phyloP scores from a whole-genome alignment of 2,329 filamentous ascomycete species.

The Penicillium sp. region DNA sequence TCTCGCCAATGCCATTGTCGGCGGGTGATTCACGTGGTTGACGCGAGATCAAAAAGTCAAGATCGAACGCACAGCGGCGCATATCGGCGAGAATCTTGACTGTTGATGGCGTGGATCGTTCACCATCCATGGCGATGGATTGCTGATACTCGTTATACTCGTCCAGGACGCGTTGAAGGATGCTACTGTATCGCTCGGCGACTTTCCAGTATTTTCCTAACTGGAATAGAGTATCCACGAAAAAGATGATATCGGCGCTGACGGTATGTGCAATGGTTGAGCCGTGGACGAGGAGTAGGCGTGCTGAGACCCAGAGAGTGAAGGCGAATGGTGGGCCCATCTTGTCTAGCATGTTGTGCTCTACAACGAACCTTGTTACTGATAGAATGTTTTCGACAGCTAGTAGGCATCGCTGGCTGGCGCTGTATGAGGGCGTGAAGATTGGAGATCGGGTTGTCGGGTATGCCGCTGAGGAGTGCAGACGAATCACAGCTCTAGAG shows the following conservation, averaged over 20 bases:
- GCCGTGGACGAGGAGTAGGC: constrained; percentile 82
- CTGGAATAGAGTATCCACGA: constrained; percentile 76
- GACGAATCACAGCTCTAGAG: constrained; percentile 71
- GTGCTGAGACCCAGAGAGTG: constrained; percentile 86
- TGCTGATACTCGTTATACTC: constrained; percentile 79
- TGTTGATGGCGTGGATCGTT: constrained; percentile 74
- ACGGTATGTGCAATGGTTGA: constrained; percentile 84
- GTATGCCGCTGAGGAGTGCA: constrained; percentile 90
- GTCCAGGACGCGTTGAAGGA: constrained; percentile 79
- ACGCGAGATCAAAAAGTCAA: constrained; percentile 83
- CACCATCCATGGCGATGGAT: constrained; percentile 58
- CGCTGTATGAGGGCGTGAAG: constrained; percentile 84
- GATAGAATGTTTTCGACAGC: constrained; percentile 82
- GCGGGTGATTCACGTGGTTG: constrained; percentile 59
- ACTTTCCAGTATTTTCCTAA: constrained; percentile 86
- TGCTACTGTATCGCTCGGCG: constrained; percentile 74
- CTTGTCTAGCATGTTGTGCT: constrained; percentile 71
- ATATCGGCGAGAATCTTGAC: constrained; percentile 89
- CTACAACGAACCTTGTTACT: constrained; percentile 74
- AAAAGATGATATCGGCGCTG: constrained; percentile 74
- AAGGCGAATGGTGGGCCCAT: constrained; percentile 90
- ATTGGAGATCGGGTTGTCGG: constrained; percentile 84
- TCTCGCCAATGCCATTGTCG: constrained; percentile 31
- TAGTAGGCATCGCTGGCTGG: constrained; percentile 76
- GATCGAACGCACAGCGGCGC: constrained; percentile 83